Conservation (phyloP, 108 stramenopile species). For the Cyclotella atomus region DNA sequence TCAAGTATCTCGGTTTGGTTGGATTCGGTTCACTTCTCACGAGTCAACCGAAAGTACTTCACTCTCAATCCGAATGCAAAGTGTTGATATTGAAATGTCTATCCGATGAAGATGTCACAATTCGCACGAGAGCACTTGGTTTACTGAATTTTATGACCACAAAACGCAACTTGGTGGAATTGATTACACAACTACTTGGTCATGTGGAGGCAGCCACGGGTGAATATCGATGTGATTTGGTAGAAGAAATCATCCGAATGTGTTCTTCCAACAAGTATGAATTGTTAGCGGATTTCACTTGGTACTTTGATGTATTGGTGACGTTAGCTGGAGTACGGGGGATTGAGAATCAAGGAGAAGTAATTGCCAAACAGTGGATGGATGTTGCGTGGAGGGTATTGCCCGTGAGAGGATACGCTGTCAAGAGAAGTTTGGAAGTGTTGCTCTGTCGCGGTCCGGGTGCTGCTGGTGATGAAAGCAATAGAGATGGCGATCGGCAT, state of each 20-base stretch:
- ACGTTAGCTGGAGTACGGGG: conserved; percentile 86
- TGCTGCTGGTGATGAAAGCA: conserved; percentile 21
- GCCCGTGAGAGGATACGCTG: conserved; percentile 92
- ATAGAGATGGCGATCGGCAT: conserved; percentile 45
- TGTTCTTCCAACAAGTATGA: conserved; percentile 95
- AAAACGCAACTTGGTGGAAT: conserved; percentile 89
- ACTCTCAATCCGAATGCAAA: conserved; percentile 78
- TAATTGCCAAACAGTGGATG: conserved; percentile 88
- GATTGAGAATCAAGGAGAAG: conserved; percentile 73
- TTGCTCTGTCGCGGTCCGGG: conserved; percentile 53
- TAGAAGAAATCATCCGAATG: conserved; percentile 93
- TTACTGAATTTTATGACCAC: conserved; percentile 96
- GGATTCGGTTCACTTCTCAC: conserved; percentile 92
- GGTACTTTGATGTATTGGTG: conserved; percentile 94
- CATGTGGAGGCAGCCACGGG: conserved; percentile 93
- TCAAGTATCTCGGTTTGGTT: conserved; percentile 98
- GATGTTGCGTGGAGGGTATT: conserved; percentile 96
- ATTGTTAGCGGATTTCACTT: conserved; percentile 88
- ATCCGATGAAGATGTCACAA: conserved; percentile 97
- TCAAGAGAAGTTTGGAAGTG: conserved; percentile 77
- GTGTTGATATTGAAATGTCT: conserved; percentile 94
- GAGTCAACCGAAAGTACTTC: conserved; percentile 90
- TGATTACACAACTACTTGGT: conserved; percentile 90
- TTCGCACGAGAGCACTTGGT: conserved; percentile 94
- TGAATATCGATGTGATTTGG: conserved; percentile 92